These are phyloP conservation scores for Zoysia pacifica DNA, from an alignment of 176 grass and related monocot genomes.

Conservation along the genomic window DNA sequence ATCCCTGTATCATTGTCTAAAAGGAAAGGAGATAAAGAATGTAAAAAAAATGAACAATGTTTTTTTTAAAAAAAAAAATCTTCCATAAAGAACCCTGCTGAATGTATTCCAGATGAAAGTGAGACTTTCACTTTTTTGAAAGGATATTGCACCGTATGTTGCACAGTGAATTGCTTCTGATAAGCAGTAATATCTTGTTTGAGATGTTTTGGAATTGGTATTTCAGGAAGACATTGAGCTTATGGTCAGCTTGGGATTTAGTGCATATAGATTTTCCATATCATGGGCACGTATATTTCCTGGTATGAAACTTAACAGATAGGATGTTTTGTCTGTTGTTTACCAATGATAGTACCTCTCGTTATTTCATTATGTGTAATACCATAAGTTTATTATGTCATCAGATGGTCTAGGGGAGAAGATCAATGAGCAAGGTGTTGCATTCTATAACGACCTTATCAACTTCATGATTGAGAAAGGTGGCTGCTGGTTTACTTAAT, in stretches of 20 bases:
- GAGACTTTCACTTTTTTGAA: constrained; percentile 2
- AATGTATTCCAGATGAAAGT: constrained; percentile 1
- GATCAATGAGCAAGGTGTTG: constrained; percentile 72
- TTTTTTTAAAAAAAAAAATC: background rate
- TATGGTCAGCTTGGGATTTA: constrained; percentile 83
- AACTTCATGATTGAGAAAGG: constrained; percentile 93
- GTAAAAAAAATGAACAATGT: background rate
- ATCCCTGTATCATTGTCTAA: background rate
- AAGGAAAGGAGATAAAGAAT: background rate
- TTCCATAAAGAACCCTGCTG: background rate
- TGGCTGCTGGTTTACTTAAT: constrained; percentile 43
- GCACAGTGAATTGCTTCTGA: background rate
- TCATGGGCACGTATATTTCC: constrained; percentile 95
- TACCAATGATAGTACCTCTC: background rate
- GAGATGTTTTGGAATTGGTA: constrained; percentile 23
- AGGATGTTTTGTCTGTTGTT: constrained; percentile 2
- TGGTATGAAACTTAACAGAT: constrained; percentile 54
- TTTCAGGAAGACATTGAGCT: constrained; percentile 96
- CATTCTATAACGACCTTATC: constrained; percentile 91
- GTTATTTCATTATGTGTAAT: constrained; percentile 5
- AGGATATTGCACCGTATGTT: background rate
- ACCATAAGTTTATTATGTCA: constrained; percentile 38
- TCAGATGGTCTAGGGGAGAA: constrained; percentile 89
- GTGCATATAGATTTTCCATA: constrained; percentile 96
- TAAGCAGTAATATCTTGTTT: constrained; percentile 36